Conservation (phyloP, 2,329 filamentous ascomycete species). For the Harringtonia lauricola region DNA sequence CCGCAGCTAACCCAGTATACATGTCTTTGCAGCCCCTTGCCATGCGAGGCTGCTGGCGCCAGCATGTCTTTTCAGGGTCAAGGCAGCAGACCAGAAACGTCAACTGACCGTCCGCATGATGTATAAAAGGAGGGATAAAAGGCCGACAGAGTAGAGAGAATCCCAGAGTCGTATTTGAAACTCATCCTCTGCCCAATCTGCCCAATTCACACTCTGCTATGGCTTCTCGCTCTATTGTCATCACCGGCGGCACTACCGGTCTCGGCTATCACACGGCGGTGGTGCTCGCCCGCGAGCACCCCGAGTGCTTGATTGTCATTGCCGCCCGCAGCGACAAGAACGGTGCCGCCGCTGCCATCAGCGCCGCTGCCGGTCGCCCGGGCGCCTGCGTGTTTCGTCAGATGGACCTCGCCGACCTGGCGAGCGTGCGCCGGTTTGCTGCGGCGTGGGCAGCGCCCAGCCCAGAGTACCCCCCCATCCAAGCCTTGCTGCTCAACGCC, state of each 20-base stretch:
- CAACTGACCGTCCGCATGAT: too few relatives aligned
- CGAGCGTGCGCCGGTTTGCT: slow-evolving; percentile 4
- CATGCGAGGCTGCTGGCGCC: too few relatives aligned
- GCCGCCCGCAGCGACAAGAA: slow-evolving; percentile 2
- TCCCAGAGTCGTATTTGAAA: too few relatives aligned
- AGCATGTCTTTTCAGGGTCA: too few relatives aligned
- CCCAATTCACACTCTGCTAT: slow-evolving; percentile 2
- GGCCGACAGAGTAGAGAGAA: too few relatives aligned
- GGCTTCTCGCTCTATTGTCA: too few relatives aligned
- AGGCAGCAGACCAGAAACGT: too few relatives aligned
- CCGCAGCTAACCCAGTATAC: too few relatives aligned
- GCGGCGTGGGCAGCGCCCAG: neutral
- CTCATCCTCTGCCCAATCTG: neutral
- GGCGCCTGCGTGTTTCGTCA: slow-evolving; percentile 1
- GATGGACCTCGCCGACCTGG: slow-evolving; percentile 4
- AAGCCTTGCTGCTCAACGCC: slow-evolving; percentile 1
- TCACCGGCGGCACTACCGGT: neutral
- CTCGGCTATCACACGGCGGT: slow-evolving; percentile 6
- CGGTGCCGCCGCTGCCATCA: slow-evolving; percentile 1
- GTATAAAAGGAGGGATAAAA: too few relatives aligned
- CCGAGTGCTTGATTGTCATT: slow-evolving; percentile 1
- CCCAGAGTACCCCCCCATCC: neutral
- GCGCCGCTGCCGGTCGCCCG: neutral
- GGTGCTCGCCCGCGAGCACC: slow-evolving; percentile 1
- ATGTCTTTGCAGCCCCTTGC: too few relatives aligned